These are phyloP conservation scores for Arachnomyces sp. DNA, from an alignment of 2,329 filamentous ascomycete species.

Conservation along the genomic window DNA sequence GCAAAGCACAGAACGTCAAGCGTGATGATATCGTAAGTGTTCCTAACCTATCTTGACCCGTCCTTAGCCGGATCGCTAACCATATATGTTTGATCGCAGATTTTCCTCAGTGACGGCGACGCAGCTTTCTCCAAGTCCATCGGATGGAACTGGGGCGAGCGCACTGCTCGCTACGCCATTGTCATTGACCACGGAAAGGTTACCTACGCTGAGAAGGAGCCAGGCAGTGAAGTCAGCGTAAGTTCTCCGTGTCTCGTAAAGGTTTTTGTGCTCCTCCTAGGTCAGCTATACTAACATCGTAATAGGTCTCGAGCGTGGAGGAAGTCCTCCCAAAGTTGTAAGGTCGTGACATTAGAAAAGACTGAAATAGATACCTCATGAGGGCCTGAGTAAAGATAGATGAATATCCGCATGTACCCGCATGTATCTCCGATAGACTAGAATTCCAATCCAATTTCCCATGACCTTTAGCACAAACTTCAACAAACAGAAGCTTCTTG, in stretches of 20 bases:
- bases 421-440: neutral
- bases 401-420: too few species aligned
- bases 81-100: conserved; percentile 28
- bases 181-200: conserved; percentile 78
- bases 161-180: conserved; percentile 72
- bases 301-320: conserved; percentile 32
- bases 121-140: conserved; percentile 69
- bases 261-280: neutral
- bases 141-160: conserved; percentile 68
- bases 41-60: neutral
- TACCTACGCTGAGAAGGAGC: conserved; percentile 69
- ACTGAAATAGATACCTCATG: conserved; percentile 9
- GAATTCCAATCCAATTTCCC: too few species aligned
- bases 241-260: conserved; percentile 8
- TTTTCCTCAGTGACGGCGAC: conserved; percentile 70
- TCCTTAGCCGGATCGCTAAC: conserved; percentile 3
- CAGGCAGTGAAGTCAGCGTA: conserved; percentile 21
- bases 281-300: neutral
- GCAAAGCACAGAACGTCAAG: conserved; percentile 75
- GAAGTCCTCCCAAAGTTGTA: conserved; percentile 33
- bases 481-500: too few species aligned
- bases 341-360: conserved; percentile 11
- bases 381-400: neutral
- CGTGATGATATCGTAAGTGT: conserved; percentile 58
- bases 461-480: too few species aligned